Conservation (phyloP, 2,329 filamentous ascomycete species). For the Neospermospora avenae region DNA sequence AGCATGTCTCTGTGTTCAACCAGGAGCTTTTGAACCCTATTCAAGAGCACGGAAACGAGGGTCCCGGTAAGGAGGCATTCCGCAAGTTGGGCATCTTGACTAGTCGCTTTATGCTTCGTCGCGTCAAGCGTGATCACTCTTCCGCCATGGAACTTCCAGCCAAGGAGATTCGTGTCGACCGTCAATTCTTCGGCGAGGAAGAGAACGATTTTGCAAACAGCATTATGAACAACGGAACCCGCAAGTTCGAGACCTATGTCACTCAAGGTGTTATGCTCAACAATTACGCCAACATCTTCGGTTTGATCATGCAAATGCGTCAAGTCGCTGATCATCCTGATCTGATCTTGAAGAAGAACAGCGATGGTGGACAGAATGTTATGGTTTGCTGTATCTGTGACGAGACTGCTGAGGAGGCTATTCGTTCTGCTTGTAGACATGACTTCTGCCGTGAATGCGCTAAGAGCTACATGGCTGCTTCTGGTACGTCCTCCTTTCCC, state of each 20-base stretch:
- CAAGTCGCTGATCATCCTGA: constrained; percentile 97
- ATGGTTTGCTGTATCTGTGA: constrained; percentile 94
- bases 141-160: constrained; percentile 94
- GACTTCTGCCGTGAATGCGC: constrained; percentile 85
- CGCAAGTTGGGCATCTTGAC: constrained; percentile 83
- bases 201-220: constrained; percentile 94
- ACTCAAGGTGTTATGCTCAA: constrained; percentile 90
- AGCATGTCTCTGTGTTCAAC: constrained; percentile 79
- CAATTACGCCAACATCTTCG: constrained; percentile 99
- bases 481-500: constrained; percentile 50
- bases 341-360: constrained; percentile 84
- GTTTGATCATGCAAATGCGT: constrained; percentile 98
- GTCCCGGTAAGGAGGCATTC: constrained; percentile 67
- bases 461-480: constrained; percentile 75
- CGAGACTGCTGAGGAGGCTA: constrained; percentile 90
- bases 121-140: constrained; percentile 90
- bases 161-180: constrained; percentile 87
- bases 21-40: constrained; percentile 90
- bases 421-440: constrained; percentile 88
- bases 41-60: constrained; percentile 57
- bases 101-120: constrained; percentile 90
- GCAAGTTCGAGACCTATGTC: constrained; percentile 94
- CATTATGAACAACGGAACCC: constrained; percentile 88
- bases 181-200: constrained; percentile 94
- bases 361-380: constrained; percentile 82